Percentiles rank a stretch among this genome's conserved stretches.
Evolutionary conservation across 2,329 filamentous ascomycete genomes (phyloP).

Genomic region (Colletotrichum shisoi): DNA sequence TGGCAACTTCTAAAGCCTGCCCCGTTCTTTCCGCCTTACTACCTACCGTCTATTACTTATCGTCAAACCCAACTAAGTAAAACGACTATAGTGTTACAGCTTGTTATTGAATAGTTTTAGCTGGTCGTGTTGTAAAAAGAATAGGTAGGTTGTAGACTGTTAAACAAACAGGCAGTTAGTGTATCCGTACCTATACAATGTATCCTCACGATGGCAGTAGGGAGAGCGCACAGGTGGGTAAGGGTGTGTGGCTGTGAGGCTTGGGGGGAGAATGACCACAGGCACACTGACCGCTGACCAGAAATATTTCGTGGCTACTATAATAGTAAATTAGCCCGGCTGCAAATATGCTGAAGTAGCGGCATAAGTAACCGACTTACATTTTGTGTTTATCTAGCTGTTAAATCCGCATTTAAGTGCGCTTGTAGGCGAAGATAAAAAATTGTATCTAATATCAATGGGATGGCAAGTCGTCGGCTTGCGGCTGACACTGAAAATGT

Average conservation of each 20-base stretch:
- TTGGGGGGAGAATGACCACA: conserved; percentile 10
- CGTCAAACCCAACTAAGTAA: no score
- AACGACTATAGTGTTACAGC: no score
- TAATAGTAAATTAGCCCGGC: conserved; percentile 17
- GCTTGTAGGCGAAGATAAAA: background rate
- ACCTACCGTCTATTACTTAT: no score
- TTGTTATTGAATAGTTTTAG: no score
- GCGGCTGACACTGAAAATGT: conserved; percentile 36
- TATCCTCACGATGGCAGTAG: background rate
- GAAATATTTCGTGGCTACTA: background rate
- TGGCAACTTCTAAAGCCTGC: no score
- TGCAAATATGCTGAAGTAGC: background rate
- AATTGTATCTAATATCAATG: conserved; percentile 15
- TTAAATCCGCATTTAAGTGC: no score
- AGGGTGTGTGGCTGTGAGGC: conserved; percentile 33
- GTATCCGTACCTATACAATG: background rate
- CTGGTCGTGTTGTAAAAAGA: rapidly evolving
- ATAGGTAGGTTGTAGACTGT: no score
- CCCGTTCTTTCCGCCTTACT: no score
- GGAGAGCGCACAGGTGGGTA: background rate
- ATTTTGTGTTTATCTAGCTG: no score
- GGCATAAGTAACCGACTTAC: background rate
- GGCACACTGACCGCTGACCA: no score
- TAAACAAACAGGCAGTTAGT: no score
- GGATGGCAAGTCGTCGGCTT: conserved; percentile 29